Evolutionary conservation across 2,329 filamentous ascomycete genomes (phyloP).

Genomic region (Penicillium nordicum): DNA sequence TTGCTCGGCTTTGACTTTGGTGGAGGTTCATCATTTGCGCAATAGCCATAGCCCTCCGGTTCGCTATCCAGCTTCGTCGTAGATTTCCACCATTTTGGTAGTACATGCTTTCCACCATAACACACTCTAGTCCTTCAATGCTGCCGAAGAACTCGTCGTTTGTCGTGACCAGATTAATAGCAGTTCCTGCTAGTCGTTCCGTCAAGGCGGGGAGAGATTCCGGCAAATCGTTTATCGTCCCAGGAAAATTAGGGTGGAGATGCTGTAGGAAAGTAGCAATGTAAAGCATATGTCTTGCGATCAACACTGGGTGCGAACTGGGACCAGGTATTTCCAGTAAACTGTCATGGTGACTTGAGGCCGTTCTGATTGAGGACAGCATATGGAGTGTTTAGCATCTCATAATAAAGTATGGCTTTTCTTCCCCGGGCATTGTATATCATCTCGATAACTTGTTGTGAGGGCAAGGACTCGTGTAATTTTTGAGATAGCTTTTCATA

Average conservation of each 20-base stretch:
- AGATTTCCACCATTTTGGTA: constrained; percentile 41
- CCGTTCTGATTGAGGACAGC: constrained; percentile 31
- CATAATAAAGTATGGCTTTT: constrained; percentile 32
- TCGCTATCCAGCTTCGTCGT: constrained; percentile 38
- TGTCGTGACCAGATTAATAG: constrained; percentile 32
- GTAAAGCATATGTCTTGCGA: constrained; percentile 50
- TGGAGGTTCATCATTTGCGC: constrained; percentile 46
- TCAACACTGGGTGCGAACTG: constrained; percentile 47
- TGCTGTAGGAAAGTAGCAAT: constrained; percentile 49
- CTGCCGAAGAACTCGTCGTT: constrained; percentile 39
- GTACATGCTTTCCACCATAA: constrained; percentile 43
- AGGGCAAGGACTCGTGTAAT: not conserved
- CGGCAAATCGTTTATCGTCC: constrained; percentile 18
- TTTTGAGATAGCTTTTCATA: not conserved
- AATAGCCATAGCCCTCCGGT: constrained; percentile 38
- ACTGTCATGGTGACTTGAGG: constrained; percentile 23
- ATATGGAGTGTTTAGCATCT: constrained; percentile 36
- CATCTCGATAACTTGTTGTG: not conserved
- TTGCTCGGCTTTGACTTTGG: constrained; percentile 23
- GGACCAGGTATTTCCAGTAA: constrained; percentile 17
- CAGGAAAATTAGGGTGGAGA: constrained; percentile 33
- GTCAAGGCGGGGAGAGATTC: constrained; percentile 25
- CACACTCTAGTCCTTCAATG: constrained; percentile 43
- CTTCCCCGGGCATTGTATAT: not conserved
- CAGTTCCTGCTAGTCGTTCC: constrained; percentile 29